phyloP scores from a whole-genome alignment of 176 grass and related monocot species.

The Oryza punctata region DNA sequence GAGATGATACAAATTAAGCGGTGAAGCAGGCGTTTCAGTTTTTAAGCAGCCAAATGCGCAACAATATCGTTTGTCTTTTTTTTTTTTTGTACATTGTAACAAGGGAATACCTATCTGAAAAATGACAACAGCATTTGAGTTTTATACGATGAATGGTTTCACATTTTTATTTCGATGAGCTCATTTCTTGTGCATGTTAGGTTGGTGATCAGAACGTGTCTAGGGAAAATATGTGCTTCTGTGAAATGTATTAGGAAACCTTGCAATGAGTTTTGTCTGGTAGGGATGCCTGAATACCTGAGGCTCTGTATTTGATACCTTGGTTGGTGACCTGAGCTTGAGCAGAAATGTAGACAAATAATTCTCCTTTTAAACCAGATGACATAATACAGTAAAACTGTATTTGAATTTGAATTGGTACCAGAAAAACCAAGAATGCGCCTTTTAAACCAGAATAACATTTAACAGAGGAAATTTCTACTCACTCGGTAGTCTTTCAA shows the following conservation, averaged over 20 bases:
- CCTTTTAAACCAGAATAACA: too few species aligned
- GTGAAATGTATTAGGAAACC: too few species aligned
- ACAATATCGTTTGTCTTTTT: constrained; percentile 10
- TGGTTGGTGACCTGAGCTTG: background rate
- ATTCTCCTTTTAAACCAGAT: background rate
- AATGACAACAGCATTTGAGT: background rate
- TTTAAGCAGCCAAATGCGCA: background rate
- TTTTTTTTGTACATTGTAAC: constrained; percentile 58
- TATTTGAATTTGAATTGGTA: background rate
- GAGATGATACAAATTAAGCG: constrained; percentile 22
- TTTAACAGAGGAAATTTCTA: too few species aligned
- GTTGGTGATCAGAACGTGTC: background rate
- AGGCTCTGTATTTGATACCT: too few species aligned
- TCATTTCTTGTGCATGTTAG: background rate
- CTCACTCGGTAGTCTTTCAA: too few species aligned
- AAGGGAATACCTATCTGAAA: background rate
- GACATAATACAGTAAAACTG: background rate
- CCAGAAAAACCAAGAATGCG: too few species aligned
- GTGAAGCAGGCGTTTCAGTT: constrained; percentile 14
- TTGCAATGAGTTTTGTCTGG: too few species aligned
- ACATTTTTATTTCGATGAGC: background rate
- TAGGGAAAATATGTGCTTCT: background rate
- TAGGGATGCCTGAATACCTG: too few species aligned
- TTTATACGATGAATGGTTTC: constrained; percentile 38
- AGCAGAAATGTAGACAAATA: background rate